Conservation (phyloP, 768 basidiomycete species). For the Boletus edulis region DNA sequence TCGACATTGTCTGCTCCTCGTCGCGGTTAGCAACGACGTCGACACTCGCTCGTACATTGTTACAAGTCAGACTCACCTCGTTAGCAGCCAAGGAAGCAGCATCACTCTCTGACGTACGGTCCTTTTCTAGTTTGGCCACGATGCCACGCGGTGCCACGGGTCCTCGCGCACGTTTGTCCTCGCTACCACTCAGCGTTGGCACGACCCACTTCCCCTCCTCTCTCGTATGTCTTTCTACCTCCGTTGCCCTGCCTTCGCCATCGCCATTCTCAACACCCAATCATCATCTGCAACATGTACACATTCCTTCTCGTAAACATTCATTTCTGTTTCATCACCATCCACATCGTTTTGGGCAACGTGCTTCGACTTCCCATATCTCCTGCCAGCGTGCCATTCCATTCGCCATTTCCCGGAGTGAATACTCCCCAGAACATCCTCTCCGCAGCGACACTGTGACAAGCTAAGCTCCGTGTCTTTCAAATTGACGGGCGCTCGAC, state of each 20-base stretch:
- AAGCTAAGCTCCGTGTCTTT: slow-evolving; percentile 16
- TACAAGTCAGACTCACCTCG: slow-evolving; percentile 16
- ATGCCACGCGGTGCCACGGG: slow-evolving; percentile 32
- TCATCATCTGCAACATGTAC: slow-evolving; percentile 26
- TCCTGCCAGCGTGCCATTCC: not conserved
- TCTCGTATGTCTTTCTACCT: slow-evolving; percentile 3
- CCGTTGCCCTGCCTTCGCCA: slow-evolving; percentile 7
- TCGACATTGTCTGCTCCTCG: slow-evolving; percentile 5
- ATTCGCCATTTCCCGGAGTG: slow-evolving; percentile 3
- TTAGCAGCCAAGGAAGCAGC: slow-evolving; percentile 13
- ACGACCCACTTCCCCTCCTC: not conserved
- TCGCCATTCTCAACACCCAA: slow-evolving; percentile 19
- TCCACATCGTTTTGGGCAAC: slow-evolving; percentile 10
- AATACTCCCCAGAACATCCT: not conserved
- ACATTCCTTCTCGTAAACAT: slow-evolving; percentile 16
- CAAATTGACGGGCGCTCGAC: slow-evolving; percentile 19
- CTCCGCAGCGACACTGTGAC: not conserved
- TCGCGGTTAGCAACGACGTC: slow-evolving; percentile 11
- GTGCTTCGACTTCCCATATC: slow-evolving; percentile 9
- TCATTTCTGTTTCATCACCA: slow-evolving; percentile 8
- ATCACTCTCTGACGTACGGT: slow-evolving; percentile 9
- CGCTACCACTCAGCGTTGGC: slow-evolving; percentile 13
- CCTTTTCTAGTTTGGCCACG: slow-evolving; percentile 26
- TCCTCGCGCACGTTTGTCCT: slow-evolving; percentile 36
- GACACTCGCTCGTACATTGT: not conserved